Conservation (phyloP, 495 filamentous ascomycete genomes). For the Penicillium flavigenum region DNA sequence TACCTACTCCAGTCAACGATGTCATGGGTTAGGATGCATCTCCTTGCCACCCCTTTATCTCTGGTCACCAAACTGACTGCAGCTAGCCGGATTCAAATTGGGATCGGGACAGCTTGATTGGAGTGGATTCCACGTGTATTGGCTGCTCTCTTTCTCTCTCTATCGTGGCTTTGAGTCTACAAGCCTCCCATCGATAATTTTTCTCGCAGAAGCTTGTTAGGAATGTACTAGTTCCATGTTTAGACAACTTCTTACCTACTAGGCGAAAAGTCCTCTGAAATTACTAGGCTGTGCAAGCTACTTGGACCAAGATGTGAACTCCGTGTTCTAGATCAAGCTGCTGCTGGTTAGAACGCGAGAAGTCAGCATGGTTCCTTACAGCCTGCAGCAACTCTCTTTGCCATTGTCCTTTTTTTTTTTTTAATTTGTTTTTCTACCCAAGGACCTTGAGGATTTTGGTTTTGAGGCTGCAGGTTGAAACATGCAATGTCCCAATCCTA, state of each 20-base stretch:
- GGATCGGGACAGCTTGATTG: not conserved
- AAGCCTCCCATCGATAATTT: too few relatives aligned
- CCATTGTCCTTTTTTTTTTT: not conserved
- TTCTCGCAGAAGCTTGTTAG: too few relatives aligned
- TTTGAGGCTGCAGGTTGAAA: not conserved
- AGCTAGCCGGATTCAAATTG: not conserved
- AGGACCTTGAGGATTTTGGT: not conserved
- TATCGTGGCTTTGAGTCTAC: not conserved
- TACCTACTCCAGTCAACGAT: not conserved
- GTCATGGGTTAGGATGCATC: not conserved
- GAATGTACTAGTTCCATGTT: too few relatives aligned
- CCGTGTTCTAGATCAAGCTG: not conserved
- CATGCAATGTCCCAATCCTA: not conserved
- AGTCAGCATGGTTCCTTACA: conserved; percentile 1
- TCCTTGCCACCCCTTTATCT: not conserved
- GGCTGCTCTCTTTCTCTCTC: not conserved
- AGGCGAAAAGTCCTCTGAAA: not conserved
- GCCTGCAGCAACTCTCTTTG: not conserved
- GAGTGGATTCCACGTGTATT: not conserved
- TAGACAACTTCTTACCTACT: not conserved
- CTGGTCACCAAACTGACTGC: not conserved
- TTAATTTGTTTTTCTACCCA: not conserved
- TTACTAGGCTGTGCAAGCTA: not conserved
- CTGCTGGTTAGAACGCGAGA: not conserved
- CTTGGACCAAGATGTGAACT: not conserved